Base-by-base conservation (phyloP, 345 rosid species). In the Hypericum androsaemum region DNA sequence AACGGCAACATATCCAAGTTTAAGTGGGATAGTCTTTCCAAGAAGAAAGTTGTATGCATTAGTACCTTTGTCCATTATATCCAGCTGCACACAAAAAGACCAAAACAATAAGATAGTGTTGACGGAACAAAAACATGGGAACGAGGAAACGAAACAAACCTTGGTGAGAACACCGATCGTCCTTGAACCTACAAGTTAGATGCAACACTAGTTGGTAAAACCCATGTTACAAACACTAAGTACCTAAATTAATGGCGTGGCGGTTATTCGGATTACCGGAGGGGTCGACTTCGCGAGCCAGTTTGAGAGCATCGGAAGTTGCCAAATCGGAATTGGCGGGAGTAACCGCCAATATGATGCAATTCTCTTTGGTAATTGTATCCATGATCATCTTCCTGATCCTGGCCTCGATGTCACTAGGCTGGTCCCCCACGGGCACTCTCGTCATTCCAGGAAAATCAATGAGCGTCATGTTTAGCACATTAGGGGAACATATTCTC, bases 391-490 rank as follows among this genome's bases (percentile, higher is more conserved):
- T 83, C 2, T 44, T 64, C 51, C 87, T 70, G 32, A 83, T 83
- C 49, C 76, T 65, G 0, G 62, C 67, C 69, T 83, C 90, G 14
- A 80, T 80, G 56, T 83, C 87, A 10, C 48, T 64, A 0, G 87
- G 86, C 60, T 83, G 90, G 49, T 80, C 90, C 15, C 90, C 90
- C 50, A 80, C 87, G 10, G 90, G 90, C 39, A 78, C 84, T 65
- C 76, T 83, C 10, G 87, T 80, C 40, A 80, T 78, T 8, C 90
- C 90, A 54, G 90, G 90, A 2, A 83, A 70, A 70, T 83, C 90
- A 40, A 83, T 64, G 43, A 83, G 82, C 28, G 82, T 78, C 56
- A 83, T 83, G 55, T 80, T 64, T 56, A 83, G 78, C 0, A 83
- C 86, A 62, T 72, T 74, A 11, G 82, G 86, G 0, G 90, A 83